phyloP scores from a whole-genome alignment of 2,329 filamentous ascomycete species.

The Rhexocercosporidium sp. region DNA sequence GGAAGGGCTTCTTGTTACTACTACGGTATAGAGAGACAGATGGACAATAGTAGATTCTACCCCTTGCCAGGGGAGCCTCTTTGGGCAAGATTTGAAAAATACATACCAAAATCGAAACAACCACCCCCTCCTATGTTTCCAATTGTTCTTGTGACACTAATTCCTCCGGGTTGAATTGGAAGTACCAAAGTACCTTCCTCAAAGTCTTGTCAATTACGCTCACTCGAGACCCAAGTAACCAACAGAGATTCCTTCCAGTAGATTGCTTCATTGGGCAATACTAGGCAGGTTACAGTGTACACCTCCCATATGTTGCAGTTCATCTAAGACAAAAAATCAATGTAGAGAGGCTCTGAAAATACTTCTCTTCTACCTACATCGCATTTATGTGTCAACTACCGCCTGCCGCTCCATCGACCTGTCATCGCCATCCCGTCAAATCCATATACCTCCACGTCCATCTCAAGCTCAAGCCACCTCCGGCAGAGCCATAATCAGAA shows the following conservation, averaged over 20 bases:
- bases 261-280: background rate
- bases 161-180: background rate
- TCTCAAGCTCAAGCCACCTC: background rate
- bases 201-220: background rate
- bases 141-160: background rate
- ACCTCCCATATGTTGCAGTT: too few relatives aligned
- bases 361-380: background rate
- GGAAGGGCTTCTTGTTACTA: constrained; percentile 8
- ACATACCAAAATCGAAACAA: background rate
- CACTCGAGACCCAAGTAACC: background rate
- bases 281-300: too few relatives aligned
- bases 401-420: too few relatives aligned
- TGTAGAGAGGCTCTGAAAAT: background rate
- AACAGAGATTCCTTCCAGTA: background rate
- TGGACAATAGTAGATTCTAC: constrained; percentile 4
- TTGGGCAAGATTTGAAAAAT: constrained; percentile 3
- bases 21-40: background rate
- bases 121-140: too few relatives aligned
- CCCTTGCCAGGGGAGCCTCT: constrained; percentile 9
- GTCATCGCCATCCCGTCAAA: background rate
- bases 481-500: background rate
- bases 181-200: background rate
- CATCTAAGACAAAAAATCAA: background rate
- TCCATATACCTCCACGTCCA: background rate
- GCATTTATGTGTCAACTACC: background rate